Percentiles rank a stretch among this genome's conserved stretches.
phyloP scores from a whole-genome alignment of 768 basidiomycete species.

The Pisolithus orientalis region DNA sequence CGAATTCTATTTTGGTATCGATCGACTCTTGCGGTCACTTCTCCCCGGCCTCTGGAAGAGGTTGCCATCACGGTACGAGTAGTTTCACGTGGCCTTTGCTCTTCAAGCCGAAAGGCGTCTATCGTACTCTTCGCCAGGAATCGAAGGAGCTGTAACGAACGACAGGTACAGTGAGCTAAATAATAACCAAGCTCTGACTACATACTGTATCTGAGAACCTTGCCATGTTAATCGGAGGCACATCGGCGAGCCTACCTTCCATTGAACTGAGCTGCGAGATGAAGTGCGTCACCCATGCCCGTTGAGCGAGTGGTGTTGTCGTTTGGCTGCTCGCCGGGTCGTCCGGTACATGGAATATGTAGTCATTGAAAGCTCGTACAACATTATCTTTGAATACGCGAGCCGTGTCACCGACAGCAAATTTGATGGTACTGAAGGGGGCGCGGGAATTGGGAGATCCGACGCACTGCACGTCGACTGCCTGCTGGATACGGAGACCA shows the following conservation, averaged over 20 bases:
- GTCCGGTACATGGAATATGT: slow-evolving; percentile 1
- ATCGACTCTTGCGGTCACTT: slow-evolving; percentile 13
- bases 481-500: slow-evolving; percentile 29
- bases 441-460: slow-evolving; percentile 9
- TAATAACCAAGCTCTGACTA: background rate
- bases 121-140: slow-evolving; percentile 22
- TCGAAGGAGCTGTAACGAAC: slow-evolving; percentile 13
- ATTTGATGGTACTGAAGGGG: slow-evolving; percentile 13
- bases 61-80: slow-evolving; percentile 14
- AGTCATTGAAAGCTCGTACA: slow-evolving; percentile 4
- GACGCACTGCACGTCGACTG: slow-evolving; percentile 24
- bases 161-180: background rate
- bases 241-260: slow-evolving; percentile 15
- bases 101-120: slow-evolving; percentile 20
- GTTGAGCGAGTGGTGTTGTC: slow-evolving; percentile 19
- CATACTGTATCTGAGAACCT: slow-evolving; percentile 17
- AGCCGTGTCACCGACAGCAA: slow-evolving; percentile 6
- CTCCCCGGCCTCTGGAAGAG: slow-evolving; percentile 5
- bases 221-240: slow-evolving; percentile 21
- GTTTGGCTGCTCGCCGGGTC: background rate
- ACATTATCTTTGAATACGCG: slow-evolving; percentile 13
- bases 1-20: slow-evolving; percentile 27
- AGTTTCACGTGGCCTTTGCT: slow-evolving; percentile 21
- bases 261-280: slow-evolving; percentile 17
- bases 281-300: slow-evolving; percentile 29